These are phyloP conservation scores for Adansonia digitata DNA, from an alignment of 345 rosid species.

Conservation along the genomic window DNA sequence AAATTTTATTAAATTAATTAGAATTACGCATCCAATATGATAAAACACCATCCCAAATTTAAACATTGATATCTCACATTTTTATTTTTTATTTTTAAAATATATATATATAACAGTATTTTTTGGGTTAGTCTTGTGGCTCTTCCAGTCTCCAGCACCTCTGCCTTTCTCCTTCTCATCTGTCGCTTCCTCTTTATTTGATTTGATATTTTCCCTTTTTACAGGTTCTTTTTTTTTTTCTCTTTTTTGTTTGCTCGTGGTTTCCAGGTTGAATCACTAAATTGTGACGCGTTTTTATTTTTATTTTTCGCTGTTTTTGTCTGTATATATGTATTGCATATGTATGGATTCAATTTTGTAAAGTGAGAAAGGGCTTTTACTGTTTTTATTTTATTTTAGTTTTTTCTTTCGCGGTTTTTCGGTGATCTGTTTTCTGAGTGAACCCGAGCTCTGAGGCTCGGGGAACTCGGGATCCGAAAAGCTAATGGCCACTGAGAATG, in stretches of 20 bases:
- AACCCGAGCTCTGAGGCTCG: slow-evolving; percentile 38
- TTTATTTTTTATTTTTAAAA: slow-evolving; percentile 7
- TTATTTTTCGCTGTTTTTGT: not conserved
- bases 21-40: too few relatives aligned
- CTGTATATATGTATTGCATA: not conserved
- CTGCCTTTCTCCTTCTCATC: slow-evolving; percentile 5
- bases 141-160: slow-evolving; percentile 35
- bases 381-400: not conserved
- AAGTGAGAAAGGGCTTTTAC: not conserved
- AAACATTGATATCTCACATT: slow-evolving; percentile 5
- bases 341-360: slow-evolving; percentile 8
- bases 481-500: slow-evolving; percentile 36
- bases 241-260: not conserved
- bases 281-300: not conserved
- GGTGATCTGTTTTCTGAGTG: slow-evolving; percentile 23
- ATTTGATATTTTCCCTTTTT: not conserved
- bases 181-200: not conserved
- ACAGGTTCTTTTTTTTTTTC: not conserved
- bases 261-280: not conserved
- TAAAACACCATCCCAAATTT: too few relatives aligned
- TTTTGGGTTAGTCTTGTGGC: slow-evolving; percentile 26
- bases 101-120: not conserved
- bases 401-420: slow-evolving; percentile 9
- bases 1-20: too few relatives aligned
- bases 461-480: slow-evolving; percentile 31